Conservation (phyloP, 805 yeast species). For the Phaffomyces opuntiae region DNA sequence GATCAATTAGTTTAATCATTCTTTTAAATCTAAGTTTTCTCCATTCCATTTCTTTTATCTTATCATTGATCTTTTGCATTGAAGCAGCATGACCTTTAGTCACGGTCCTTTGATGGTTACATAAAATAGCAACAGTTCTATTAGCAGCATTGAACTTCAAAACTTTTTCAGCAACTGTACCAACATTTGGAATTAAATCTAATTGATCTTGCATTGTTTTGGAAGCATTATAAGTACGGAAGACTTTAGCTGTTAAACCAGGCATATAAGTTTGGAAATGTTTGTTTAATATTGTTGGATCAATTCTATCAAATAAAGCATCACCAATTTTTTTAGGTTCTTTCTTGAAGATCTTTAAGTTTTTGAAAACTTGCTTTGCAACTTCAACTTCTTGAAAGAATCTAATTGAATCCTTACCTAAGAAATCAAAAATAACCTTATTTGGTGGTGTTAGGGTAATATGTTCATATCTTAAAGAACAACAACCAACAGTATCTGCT, state of each 20-base stretch:
- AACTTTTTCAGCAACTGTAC: conserved; percentile 82
- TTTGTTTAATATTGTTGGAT: conserved; percentile 75
- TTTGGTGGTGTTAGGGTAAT: conserved; percentile 79
- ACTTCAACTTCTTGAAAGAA: conserved; percentile 91
- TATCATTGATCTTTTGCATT: conserved; percentile 72
- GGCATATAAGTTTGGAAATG: conserved; percentile 86
- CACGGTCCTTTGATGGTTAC: conserved; percentile 95
- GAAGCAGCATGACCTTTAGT: conserved; percentile 77
- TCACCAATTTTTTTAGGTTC: conserved; percentile 89
- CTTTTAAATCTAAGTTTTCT: conserved; percentile 67
- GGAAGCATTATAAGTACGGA: conserved; percentile 95
- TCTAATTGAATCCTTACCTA: conserved; percentile 93
- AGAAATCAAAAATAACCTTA: conserved; percentile 80
- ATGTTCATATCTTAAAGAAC: conserved; percentile 88
- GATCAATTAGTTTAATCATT: conserved; percentile 63
- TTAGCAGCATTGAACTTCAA: conserved; percentile 90
- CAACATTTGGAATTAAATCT: conserved; percentile 77
- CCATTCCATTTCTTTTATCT: conserved; percentile 78
- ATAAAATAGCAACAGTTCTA: conserved; percentile 87
- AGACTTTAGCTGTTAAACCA: conserved; percentile 92
- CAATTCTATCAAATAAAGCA: conserved; percentile 84
- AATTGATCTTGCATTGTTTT: conserved; percentile 95
- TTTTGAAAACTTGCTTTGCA: conserved; percentile 85
- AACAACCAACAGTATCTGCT: conserved; percentile 97
- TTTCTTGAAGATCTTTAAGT: conserved; percentile 79